These are phyloP conservation scores for Hyphopichia khmerensis DNA, from an alignment of 1,139 yeast species.

Conservation along the genomic window DNA sequence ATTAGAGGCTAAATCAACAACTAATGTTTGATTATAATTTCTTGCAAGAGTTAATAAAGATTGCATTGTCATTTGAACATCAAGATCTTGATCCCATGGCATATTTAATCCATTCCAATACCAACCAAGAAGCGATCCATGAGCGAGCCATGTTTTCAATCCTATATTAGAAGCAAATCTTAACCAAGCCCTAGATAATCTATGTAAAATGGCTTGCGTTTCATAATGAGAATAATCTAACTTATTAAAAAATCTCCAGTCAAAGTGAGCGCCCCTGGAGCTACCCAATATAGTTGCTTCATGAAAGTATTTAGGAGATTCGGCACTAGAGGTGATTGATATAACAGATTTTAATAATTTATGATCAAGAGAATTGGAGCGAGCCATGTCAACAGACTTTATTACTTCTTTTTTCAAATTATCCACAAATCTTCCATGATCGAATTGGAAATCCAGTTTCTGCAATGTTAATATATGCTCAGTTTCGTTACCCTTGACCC, in stretches of 20 bases:
- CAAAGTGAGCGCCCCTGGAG: constrained; percentile 20
- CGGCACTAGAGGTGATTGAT: constrained; percentile 6
- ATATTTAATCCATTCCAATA: constrained; percentile 57
- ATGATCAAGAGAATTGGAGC: constrained; percentile 13
- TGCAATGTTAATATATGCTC: not conserved
- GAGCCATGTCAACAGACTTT: constrained; percentile 18
- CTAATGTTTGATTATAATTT: constrained; percentile 46
- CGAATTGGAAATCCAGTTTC: constrained; percentile 11
- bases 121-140: constrained; percentile 62
- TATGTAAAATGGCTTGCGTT: constrained; percentile 42
- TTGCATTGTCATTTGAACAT: constrained; percentile 50
- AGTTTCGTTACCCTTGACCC: not conserved
- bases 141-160: constrained; percentile 56
- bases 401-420: constrained; percentile 6
- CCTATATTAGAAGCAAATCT: constrained; percentile 43
- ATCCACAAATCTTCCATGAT: constrained; percentile 5
- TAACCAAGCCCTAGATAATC: constrained; percentile 54
- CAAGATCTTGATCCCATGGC: constrained; percentile 67
- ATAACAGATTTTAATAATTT: constrained; percentile 28
- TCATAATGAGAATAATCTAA: constrained; percentile 32
- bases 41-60: constrained; percentile 41
- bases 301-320: constrained; percentile 17
- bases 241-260: constrained; percentile 22
- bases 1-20: constrained; percentile 33
- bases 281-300: constrained; percentile 16